Base-by-base conservation (phyloP, 768 basidiomycete species). In the Cyclocybe aegerita region DNA sequence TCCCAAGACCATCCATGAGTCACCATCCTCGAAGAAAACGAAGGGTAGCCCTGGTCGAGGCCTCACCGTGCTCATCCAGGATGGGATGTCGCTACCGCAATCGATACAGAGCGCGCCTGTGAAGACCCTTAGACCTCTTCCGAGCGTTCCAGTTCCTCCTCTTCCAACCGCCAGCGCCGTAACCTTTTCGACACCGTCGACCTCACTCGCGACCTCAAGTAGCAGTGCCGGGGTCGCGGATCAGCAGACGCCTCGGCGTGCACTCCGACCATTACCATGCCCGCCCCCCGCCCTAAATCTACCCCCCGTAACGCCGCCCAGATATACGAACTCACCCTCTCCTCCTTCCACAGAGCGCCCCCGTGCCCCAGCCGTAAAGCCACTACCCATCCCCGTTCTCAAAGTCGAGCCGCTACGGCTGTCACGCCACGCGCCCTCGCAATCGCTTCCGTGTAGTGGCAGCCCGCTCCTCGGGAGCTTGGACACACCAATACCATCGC, bases 101-200 rank as follows among this genome's bases (percentile, higher is more conserved):
- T 47, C 49, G 8, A 55, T 60, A 8, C 51, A 51, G 32, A 57
- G 53, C 39, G 59, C 59, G 6, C 59, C 53, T 15, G 53, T 48
- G 9, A 49, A 46, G 23, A 36, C 46, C 31, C 31, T 55, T 4
- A 51, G 59, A 11, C 48, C 49, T 6, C 40, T 57, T 4, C 59
- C 55, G 7, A 40, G 48, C 9, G 34, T 43, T 3, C 52, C 50
- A n/a, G 16, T 49, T 23, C 55, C 55, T 17, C 48, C 48, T 7
- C n/a, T 45, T 17, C 48, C 53, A 38, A 38, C 48, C 10, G 31
- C 33, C 9, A 45, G 23, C 5, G 43, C 38, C 33, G 48, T 42
- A 9, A 42, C 53, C 4, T 44, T 14, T 9, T 7, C 47, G 12
- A 36, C 32, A 10, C n/a, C 17, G 9, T 16, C 37, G 5, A 12